Evolutionary conservation across 345 rosid species (phyloP), one percentile per base, ranked within the genome.

Genomic region (Turritis glabra): DNA sequence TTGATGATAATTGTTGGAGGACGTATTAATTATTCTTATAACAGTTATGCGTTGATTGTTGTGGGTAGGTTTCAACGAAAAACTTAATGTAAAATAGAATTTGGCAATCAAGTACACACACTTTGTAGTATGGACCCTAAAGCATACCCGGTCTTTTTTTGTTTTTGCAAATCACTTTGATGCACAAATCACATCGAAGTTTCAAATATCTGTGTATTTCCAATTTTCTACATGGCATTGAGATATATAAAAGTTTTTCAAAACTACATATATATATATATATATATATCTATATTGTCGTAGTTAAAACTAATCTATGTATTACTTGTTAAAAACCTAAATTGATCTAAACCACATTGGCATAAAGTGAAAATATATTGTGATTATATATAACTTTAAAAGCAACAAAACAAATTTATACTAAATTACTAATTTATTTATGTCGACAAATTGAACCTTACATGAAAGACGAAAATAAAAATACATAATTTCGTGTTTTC

Each of bases 401-500:
- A 40, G 46, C 46, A 14, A 14, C 7, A 40, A 40, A 14, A 40
- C 5, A 5, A 12, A 14, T 3, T 14, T 5, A 14, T 14, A 14
- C 43, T 18, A 67, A 58, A 27, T 60, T 33, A 48, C 5, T 44
- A 2, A 22, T 77, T 77, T 64, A 70, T 76, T 60, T 77, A 70
- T 55, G 52, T 33, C 35, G 35, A 48, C 60, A 70, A 22, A 77
- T 21, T 44, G 59, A 69, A 54, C 29, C 21, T 54, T 76, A 69
- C 72, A 77, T 26, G 41, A 55, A 2, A 55, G 21, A 77, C 73
- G 54, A 71, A 71, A 58, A 57, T 17, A 59, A 72, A 26, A 58
- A 76, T 71, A 77, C 73, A 71, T 64, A 75, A 8, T 48, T 64
- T 63, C 71, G 41, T 54, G n/a, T 37, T 72, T 72, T 65, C 65